Conservation (phyloP, 176 grass and related monocot species). For the Saccharum officinarum region DNA sequence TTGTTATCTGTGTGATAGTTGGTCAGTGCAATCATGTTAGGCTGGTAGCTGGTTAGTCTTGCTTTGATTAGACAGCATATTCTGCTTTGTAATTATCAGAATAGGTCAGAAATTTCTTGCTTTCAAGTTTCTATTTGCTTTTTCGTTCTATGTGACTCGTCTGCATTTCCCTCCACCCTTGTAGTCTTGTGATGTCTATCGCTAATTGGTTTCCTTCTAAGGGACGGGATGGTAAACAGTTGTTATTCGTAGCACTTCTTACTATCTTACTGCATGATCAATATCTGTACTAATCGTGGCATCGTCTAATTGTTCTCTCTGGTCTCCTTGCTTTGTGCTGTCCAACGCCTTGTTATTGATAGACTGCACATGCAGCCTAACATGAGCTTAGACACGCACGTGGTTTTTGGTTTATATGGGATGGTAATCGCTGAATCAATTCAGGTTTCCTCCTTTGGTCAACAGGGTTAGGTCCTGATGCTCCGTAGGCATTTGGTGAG, state of each 20-base stretch:
- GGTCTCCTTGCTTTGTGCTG: neutral
- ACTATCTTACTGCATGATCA: neutral
- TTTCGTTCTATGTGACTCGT: neutral
- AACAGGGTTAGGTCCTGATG: neutral
- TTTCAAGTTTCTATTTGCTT: constrained; percentile 38
- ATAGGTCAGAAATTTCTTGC: constrained; percentile 8
- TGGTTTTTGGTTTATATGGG: neutral
- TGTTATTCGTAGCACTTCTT: neutral
- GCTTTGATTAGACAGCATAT: constrained; percentile 21
- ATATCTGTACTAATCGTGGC: neutral
- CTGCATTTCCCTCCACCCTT: neutral
- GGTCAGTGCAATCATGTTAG: too few species aligned
- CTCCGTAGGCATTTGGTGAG: neutral
- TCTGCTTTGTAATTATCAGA: constrained; percentile 32
- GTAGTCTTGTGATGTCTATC: neutral
- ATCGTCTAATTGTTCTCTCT: neutral
- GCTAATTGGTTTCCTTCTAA: neutral
- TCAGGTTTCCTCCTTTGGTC: neutral
- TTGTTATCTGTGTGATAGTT: neutral
- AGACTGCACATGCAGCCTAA: neutral
- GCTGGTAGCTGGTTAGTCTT: neutral
- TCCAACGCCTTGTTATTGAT: neutral
- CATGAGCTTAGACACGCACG: neutral
- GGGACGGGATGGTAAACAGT: neutral
- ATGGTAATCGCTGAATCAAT: neutral